phyloP scores from a whole-genome alignment of 2,329 filamentous ascomycete species.

The Fusarium decemcellulare region DNA sequence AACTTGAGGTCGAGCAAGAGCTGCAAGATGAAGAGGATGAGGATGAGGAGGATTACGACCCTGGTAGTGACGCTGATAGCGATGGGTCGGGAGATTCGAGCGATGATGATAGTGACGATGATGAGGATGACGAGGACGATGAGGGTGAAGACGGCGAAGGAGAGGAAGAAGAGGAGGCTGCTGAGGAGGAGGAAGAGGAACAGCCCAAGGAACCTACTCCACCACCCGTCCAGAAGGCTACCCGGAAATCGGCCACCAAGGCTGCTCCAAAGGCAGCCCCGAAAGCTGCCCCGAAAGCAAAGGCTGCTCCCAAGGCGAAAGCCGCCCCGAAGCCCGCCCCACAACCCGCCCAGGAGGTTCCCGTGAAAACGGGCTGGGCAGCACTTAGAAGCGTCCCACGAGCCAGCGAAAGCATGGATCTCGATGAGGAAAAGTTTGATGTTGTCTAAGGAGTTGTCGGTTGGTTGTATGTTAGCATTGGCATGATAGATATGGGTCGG shows the following conservation, averaged over 20 bases:
- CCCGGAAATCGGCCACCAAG: neutral
- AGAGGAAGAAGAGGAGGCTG: slow-evolving; percentile 39
- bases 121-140: slow-evolving; percentile 56
- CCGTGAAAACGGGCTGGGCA: slow-evolving; percentile 51
- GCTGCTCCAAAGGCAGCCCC: too few relatives aligned
- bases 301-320: too few relatives aligned
- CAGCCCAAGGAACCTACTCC: slow-evolving; percentile 20
- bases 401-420: slow-evolving; percentile 48
- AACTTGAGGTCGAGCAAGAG: slow-evolving; percentile 66
- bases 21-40: slow-evolving; percentile 74
- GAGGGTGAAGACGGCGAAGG: slow-evolving; percentile 55
- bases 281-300: too few relatives aligned
- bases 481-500: slow-evolving; percentile 24
- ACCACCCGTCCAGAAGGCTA: slow-evolving; percentile 6
- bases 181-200: slow-evolving; percentile 33
- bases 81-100: slow-evolving; percentile 71
- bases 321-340: neutral
- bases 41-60: slow-evolving; percentile 77
- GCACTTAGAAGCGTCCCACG: slow-evolving; percentile 44
- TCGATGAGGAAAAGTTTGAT: slow-evolving; percentile 52
- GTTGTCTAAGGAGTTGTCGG: slow-evolving; percentile 40
- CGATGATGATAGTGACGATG: slow-evolving; percentile 61
- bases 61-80: slow-evolving; percentile 72
- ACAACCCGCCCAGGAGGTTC: slow-evolving; percentile 20
- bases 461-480: neutral